Conservation (phyloP, 768 basidiomycete genomes). For the Clitopilus passeckerianus region DNA sequence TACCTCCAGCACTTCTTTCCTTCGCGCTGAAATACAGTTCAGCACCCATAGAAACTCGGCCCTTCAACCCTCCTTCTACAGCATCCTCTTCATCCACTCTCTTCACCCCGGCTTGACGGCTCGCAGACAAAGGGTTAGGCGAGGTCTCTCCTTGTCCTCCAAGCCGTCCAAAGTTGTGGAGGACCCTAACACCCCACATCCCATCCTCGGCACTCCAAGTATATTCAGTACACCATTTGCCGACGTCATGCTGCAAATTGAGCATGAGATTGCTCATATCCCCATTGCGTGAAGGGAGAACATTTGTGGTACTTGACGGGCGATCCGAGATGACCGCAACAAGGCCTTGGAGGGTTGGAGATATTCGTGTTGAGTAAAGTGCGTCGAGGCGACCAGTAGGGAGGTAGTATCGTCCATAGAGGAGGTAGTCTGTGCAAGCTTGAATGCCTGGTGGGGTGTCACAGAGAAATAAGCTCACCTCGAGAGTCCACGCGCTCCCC, state of each 20-base stretch:
- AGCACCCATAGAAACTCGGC: conserved; percentile 87
- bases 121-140: conserved; percentile 19
- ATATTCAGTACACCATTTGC: conserved; percentile 91
- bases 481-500: conserved; percentile 74
- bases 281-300: conserved; percentile 37
- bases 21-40: conserved; percentile 93
- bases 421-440: conserved; percentile 68
- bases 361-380: conserved; percentile 77
- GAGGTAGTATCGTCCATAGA: conserved; percentile 89
- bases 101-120: conserved; percentile 40
- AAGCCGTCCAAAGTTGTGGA: conserved; percentile 88
- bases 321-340: conserved; percentile 87
- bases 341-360: conserved; percentile 74
- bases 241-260: conserved; percentile 87
- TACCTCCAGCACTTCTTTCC: conserved; percentile 89
- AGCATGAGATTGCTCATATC: conserved; percentile 72
- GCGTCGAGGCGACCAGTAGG: conserved; percentile 88
- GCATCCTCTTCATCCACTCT: conserved; percentile 95
- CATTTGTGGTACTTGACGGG: conserved; percentile 40
- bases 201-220: conserved; percentile 92
- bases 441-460: conserved; percentile 10
- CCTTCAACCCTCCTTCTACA: conserved; percentile 86
- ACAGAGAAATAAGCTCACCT: conserved; percentile 40
- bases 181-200: conserved; percentile 84
- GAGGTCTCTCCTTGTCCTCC: conserved; percentile 34